Conservation (phyloP, 306 rosid genomes). For the Cucumis sativus region DNA sequence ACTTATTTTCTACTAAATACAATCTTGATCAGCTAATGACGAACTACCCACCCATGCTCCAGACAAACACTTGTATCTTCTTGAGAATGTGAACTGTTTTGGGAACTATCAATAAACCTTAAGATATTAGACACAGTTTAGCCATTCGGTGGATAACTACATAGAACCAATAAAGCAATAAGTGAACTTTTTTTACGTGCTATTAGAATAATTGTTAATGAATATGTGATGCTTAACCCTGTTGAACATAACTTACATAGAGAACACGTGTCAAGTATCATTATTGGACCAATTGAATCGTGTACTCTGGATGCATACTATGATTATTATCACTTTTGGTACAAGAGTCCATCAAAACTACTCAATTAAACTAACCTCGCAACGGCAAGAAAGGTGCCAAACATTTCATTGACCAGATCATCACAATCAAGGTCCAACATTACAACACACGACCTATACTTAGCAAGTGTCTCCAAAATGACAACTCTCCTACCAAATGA, state of each 20-base stretch:
- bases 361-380: slow-evolving; percentile 54
- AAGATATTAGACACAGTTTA: not conserved
- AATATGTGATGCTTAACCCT: too few relatives aligned
- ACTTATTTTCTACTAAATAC: not conserved
- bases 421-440: slow-evolving; percentile 98
- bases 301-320: too few relatives aligned
- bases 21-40: not conserved
- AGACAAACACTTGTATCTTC: not conserved
- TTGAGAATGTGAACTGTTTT: not conserved
- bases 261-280: too few relatives aligned
- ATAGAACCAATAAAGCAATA: not conserved
- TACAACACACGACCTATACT: slow-evolving; percentile 96
- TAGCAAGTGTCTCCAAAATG: slow-evolving; percentile 96
- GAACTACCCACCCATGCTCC: not conserved
- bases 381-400: slow-evolving; percentile 70
- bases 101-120: not conserved
- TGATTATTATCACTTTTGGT: too few relatives aligned
- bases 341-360: too few relatives aligned
- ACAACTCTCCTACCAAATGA: slow-evolving; percentile 93
- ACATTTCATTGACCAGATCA: slow-evolving; percentile 86
- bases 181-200: not conserved
- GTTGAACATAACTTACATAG: too few relatives aligned
- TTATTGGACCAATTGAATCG: too few relatives aligned
- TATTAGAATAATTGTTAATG: not conserved
- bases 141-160: not conserved